A percentile compares a stretch with the other conserved stretches of the same genome.
Conservation (phyloP, 202 grass and related monocot genomes). For the Digitaria exilis region DNA sequence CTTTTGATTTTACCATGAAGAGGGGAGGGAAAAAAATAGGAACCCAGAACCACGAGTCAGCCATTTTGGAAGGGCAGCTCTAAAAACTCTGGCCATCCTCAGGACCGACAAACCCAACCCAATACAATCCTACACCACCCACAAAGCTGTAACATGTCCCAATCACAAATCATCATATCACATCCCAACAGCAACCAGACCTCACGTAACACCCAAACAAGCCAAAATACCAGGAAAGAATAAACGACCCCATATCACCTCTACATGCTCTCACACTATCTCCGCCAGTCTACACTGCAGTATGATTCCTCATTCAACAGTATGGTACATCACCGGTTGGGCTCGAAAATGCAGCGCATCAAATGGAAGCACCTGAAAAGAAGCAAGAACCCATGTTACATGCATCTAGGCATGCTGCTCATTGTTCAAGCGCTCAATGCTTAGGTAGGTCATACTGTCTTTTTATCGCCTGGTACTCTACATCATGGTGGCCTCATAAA, state of each 20-base stretch:
- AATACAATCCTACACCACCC: not conserved
- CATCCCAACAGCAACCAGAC: constrained; percentile 18
- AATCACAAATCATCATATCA: not conserved
- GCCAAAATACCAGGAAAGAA: not conserved
- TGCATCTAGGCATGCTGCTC: not conserved
- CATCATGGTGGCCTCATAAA: constrained; percentile 10
- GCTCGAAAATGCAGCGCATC: not conserved
- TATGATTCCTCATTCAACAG: constrained; percentile 27
- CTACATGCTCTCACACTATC: constrained; percentile 24
- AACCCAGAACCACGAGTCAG: not conserved
- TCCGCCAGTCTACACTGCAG: constrained; percentile 21
- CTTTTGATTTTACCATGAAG: not conserved
- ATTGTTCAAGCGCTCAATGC: not conserved
- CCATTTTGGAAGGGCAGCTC: constrained; percentile 22
- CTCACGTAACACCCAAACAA: not conserved
- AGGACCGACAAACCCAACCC: constrained; percentile 21
- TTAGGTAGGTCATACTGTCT: constrained; percentile 37
- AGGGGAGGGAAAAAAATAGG: not conserved
- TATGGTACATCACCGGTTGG: not conserved
- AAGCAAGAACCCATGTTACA: not conserved
- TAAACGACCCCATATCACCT: constrained; percentile 10
- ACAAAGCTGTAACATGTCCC: not conserved
- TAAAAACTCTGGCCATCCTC: constrained; percentile 43
- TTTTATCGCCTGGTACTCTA: constrained; percentile 32
- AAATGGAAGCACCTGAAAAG: constrained; percentile 53